Evolutionary conservation across 2,329 filamentous ascomycete genomes (phyloP), one percentile per base, ranked within the genome.

Genomic region (Malbranchea cinnamomea): DNA sequence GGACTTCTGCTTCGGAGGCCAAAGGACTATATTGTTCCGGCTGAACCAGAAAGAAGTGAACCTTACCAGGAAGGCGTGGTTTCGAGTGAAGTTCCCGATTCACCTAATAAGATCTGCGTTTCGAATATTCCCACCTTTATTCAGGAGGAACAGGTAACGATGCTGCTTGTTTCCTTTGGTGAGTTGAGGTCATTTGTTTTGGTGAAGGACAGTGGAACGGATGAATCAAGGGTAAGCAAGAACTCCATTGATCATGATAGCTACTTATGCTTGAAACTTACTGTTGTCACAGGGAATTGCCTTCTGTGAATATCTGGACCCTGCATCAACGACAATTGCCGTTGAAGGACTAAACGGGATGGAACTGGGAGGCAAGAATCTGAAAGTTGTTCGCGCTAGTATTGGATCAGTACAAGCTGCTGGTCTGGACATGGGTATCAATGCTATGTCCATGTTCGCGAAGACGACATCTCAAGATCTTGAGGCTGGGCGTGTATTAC

Each of bases 401-500:
- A 80, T 94, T 41, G 89, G 89, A 43, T 77, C 83, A 37, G 87
- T 84, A n/a, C 89, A 98, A 53, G 84, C 84, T 13, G 68, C 81
- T 26, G 84, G 84, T 39, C 70, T 92, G 23, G 89, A 98, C 48
- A 91, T 94, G 68, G 83, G 87, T 32, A 87, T 98, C 38, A 91
- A 89, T 44, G 89, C 89, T 39, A 95, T 98, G 75, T 92, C 85
- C 29, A 84, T 94, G 71, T 79, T 98, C 45, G 89, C 89, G 21
- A 85, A 87, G 34, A 92, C 89, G 12, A 82, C 76, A 3, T 78
- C 80, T 21, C 68, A 68, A 33, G 79, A 85, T 36, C 64, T 79
- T 19, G 84, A 92, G 43, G 74, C 77, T 36, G 80, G 80, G 41
- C 72, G 81, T 33, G 87, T 98, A 10, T 54, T 98, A 37, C 87